These are phyloP conservation scores for Aphanomyces stellatus DNA, from an alignment of 352 stramenopile genomes.

Conservation along the genomic window DNA sequence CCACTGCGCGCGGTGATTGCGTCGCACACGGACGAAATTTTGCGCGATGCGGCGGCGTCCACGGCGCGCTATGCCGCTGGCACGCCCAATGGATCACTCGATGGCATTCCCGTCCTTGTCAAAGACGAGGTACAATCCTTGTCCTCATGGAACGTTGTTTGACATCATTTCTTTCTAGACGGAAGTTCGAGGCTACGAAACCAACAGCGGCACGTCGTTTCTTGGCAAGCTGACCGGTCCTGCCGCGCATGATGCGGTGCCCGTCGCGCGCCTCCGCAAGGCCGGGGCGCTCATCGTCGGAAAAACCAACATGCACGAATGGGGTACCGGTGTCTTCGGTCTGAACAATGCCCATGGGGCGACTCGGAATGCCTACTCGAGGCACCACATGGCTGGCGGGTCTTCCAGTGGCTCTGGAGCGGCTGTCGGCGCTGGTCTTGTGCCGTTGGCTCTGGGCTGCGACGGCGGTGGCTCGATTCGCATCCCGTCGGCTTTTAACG, in stretches of 20 bases:
- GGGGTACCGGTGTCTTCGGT: constrained; percentile 58
- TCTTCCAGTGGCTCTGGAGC: constrained; percentile 85
- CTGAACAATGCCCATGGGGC: constrained; percentile 72
- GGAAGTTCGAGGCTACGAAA: constrained; percentile 51
- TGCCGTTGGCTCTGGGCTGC: constrained; percentile 76
- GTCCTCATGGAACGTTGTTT: background rate
- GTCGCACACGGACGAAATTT: constrained; percentile 59
- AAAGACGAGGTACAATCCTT: constrained; percentile 79
- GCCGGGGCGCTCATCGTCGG: constrained; percentile 82
- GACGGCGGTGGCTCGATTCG: constrained; percentile 88
- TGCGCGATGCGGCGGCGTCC: constrained; percentile 57
- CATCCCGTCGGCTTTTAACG: constrained; percentile 77
- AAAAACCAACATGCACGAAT: constrained; percentile 86
- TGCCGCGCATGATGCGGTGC: constrained; percentile 35
- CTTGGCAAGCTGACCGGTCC: constrained; percentile 42
- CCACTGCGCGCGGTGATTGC: constrained; percentile 67
- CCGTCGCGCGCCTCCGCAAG: constrained; percentile 49
- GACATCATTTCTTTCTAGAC: too few species aligned
- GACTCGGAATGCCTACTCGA: constrained; percentile 79
- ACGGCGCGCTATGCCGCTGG: constrained; percentile 56
- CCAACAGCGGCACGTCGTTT: constrained; percentile 62
- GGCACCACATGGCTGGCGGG: constrained; percentile 75
- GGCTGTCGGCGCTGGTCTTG: constrained; percentile 79
- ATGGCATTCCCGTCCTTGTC: constrained; percentile 81
- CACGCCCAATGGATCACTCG: constrained; percentile 57